Conservation (phyloP, 148 eudicot genomes). For the Pouteria glomerata region DNA sequence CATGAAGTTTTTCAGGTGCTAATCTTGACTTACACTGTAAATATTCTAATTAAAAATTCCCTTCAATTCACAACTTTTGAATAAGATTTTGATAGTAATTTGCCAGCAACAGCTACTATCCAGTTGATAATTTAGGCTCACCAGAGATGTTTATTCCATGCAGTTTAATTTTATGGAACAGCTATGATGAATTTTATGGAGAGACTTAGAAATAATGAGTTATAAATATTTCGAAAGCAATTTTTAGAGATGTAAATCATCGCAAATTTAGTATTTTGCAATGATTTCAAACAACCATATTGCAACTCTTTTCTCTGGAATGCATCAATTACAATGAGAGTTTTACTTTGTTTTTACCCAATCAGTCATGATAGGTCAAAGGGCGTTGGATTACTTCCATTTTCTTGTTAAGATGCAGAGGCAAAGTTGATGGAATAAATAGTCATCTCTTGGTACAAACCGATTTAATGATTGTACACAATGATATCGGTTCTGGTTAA, state of each 20-base stretch:
- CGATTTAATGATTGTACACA: too few species aligned
- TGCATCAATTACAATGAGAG: too few species aligned
- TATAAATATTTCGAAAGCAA: background rate
- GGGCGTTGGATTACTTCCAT: background rate
- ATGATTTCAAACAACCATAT: background rate
- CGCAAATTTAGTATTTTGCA: background rate
- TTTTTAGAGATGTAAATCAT: background rate
- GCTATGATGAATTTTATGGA: background rate
- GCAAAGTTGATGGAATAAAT: too few species aligned
- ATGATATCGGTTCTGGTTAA: too few species aligned
- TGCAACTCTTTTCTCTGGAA: too few species aligned
- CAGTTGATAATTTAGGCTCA: background rate
- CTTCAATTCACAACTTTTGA: background rate
- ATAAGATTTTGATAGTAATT: background rate
- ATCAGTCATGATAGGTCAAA: background rate
- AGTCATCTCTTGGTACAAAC: too few species aligned
- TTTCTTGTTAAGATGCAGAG: background rate
- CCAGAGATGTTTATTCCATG: background rate
- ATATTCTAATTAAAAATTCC: background rate
- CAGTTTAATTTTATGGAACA: background rate
- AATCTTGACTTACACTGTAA: slow-evolving; percentile 9
- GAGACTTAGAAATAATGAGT: background rate
- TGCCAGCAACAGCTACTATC: background rate
- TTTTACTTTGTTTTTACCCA: too few species aligned
- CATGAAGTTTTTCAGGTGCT: slow-evolving; percentile 23